Base-by-base conservation (phyloP, 2,329 filamentous ascomycete species). In the Arthrobotrys sinensis region DNA sequence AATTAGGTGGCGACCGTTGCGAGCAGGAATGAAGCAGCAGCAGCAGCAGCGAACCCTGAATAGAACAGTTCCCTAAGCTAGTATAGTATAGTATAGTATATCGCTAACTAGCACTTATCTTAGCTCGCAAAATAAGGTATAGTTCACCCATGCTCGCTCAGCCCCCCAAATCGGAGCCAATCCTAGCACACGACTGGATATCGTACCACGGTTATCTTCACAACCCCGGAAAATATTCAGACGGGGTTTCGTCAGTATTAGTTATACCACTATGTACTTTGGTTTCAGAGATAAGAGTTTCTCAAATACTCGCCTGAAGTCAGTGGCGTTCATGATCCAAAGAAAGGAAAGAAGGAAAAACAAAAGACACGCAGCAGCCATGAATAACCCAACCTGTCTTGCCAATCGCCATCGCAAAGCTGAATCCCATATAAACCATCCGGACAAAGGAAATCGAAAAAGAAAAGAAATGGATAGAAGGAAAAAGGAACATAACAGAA, bases 401-500 rank as follows among this genome's bases (percentile, higher is more conserved):
- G 24, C 24, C 4, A 28, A 60, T 60, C 34, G 55, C 55, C 19
- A 11, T 24, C 55, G 55, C 34, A 60, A 43, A 60, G 36, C 36
- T 60, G 55, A 60, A 60, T 43, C 36, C 55, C 55, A 60, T 60
- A 43, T 5, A 53, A 53, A 34, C 52, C 34, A n/a, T 60, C 36
- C 55, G 10, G 48, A 64, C 52, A 66, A 66, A 69, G 71, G 67
- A 63, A 71, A 60, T 6, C 65, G 34, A 72, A 55, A 32, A 57
- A 46, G 28, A 73, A 28, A 50, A 65, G 12, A 28, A 66, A 73
- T 63, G 14, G 24, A 53, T 52, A 57, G 52, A 62, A 48, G 68
- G 65, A 69, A 80, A 45, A 71, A 64, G 34, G 63, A 63, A 76
- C 71, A 43, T 32, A 16, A 21, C 69, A 43, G 16, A 38, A 62